Evolutionary conservation across 2,329 filamentous ascomycete species (phyloP), one percentile per base, ranked within the genome.

Genomic region (Parafenestella ontariensis): DNA sequence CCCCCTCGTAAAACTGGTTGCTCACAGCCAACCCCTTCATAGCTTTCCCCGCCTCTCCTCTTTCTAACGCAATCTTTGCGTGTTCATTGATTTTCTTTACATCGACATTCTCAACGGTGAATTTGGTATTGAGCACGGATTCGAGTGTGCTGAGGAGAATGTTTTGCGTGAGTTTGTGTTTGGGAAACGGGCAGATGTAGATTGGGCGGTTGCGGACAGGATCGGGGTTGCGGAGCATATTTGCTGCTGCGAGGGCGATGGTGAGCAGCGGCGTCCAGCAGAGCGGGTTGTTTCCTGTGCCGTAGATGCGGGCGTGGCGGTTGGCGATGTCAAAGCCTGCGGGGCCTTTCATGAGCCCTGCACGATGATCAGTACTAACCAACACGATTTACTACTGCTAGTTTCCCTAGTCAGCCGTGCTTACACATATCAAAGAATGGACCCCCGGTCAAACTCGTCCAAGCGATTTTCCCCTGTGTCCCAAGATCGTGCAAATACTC

Each of bases 361-460:
- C 18, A 15, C 8, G 13, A 29, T 17, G n/a, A 18, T 51, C 28
- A 36, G 41, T 10, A 37, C 15, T 9, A 4, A 1, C 10, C 10
- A 21, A 31, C 18, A 34, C 18, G 13, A 11, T 4, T 21, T 34
- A 26, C 26, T 33, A n/a, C 9, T 10, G 26, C 13, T 11, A 10
- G 11, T 15, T 31, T 31, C 29, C 3, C 8, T 3, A 15, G 13
- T 5, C 17, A 15, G 4, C 31, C 2, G 31, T 5, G 36, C 66
- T 56, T 51, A 74, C 71, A 74, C 71, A 76, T 73, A 15, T 76
- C 73, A 31, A 75, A 74, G 47, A 76, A 75, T 5, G 73, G 69
- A 0, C 73, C 73, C 1, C 73, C 72, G 7, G 72, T 76, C 39
- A 76, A 48, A 28, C 68, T 65, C 3, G 66, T 66, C 73, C 72